Percentiles rank a stretch among this genome's conserved stretches.
phyloP scores from a whole-genome alignment of 2,329 filamentous ascomycete species.

The Plenodomus tracheiphilus region DNA sequence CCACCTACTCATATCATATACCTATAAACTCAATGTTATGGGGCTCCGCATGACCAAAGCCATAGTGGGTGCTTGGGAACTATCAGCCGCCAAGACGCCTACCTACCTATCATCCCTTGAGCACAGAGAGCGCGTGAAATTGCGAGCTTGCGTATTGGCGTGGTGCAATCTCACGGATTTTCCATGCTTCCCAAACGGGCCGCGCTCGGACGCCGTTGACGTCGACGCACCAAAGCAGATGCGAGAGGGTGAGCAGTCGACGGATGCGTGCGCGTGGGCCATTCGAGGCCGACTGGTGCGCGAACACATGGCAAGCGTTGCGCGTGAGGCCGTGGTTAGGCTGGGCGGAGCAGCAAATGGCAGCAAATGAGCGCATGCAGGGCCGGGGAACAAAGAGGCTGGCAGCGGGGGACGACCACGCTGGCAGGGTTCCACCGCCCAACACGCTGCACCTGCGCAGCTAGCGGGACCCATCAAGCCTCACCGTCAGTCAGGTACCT shows the following conservation, averaged over 20 bases:
- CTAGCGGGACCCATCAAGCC: slow-evolving; percentile 2
- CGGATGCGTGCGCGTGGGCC: background rate
- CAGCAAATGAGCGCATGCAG: slow-evolving; percentile 4
- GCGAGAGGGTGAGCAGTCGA: background rate
- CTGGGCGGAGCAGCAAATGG: slow-evolving; percentile 1
- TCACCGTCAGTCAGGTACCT: slow-evolving; percentile 14
- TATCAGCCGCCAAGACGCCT: slow-evolving; percentile 21
- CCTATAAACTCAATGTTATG: too few species aligned
- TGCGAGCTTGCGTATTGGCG: slow-evolving; percentile 18
- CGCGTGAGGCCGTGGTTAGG: slow-evolving; percentile 7
- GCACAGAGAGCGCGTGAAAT: too few species aligned
- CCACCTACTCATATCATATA: too few species aligned
- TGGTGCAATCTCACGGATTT: slow-evolving; percentile 27
- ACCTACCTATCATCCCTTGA: slow-evolving; percentile 24
- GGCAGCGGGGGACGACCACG: slow-evolving; percentile 1
- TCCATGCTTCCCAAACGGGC: slow-evolving; percentile 7
- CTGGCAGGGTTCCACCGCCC: background rate
- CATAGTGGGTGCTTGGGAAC: too few species aligned
- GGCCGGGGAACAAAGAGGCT: slow-evolving; percentile 13
- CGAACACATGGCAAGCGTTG: slow-evolving; percentile 12
- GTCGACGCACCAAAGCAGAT: slow-evolving; percentile 11
- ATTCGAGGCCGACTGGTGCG: slow-evolving; percentile 1
- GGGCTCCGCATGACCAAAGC: too few species aligned
- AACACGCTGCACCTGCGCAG: slow-evolving; percentile 4
- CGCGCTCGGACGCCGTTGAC: slow-evolving; percentile 18